These are phyloP conservation scores for Lipomyces orientalis DNA, from an alignment of 805 yeast genomes.

Conservation along the genomic window DNA sequence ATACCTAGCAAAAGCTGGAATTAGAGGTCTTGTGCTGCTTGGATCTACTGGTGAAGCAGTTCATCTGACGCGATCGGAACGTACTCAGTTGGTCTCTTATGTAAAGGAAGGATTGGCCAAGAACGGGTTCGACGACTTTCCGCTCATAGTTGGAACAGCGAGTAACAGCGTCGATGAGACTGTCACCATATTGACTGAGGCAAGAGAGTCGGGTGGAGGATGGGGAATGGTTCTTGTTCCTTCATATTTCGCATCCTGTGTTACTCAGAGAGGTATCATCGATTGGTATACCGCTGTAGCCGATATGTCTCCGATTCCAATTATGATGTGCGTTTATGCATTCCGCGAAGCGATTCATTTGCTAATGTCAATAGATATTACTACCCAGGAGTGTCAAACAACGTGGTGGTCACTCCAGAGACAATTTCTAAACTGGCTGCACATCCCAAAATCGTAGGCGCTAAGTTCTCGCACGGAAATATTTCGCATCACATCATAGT, in stretches of 20 bases:
- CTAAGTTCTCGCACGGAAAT: constrained; percentile 58
- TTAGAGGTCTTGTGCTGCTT: constrained; percentile 54
- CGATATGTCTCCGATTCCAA: constrained; percentile 50
- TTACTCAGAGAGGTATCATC: constrained; percentile 53
- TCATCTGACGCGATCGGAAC: constrained; percentile 55
- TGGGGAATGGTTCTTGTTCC: constrained; percentile 50
- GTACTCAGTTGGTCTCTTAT: constrained; percentile 42
- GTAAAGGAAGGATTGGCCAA: constrained; percentile 45
- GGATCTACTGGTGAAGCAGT: constrained; percentile 64
- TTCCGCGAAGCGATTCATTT: too few relatives aligned
- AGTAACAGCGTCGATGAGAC: constrained; percentile 54
- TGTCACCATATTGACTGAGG: constrained; percentile 42
- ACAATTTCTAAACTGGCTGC: constrained; percentile 51
- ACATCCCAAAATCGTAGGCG: constrained; percentile 55
- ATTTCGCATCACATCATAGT: constrained; percentile 54
- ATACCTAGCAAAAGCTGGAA: constrained; percentile 52
- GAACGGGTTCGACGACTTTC: constrained; percentile 48
- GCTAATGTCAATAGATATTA: constrained; percentile 40
- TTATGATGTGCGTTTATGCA: constrained; percentile 42
- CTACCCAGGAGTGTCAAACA: constrained; percentile 55
- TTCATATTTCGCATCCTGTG: constrained; percentile 54
- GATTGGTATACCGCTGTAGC: constrained; percentile 54
- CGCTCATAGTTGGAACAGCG: constrained; percentile 57
- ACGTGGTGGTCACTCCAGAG: constrained; percentile 47
- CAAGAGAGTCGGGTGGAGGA: constrained; percentile 42